Evolutionary conservation across 257 asterid genomes (phyloP), one percentile per base, ranked within the genome.

Genomic region (Anisodus acutangulus): DNA sequence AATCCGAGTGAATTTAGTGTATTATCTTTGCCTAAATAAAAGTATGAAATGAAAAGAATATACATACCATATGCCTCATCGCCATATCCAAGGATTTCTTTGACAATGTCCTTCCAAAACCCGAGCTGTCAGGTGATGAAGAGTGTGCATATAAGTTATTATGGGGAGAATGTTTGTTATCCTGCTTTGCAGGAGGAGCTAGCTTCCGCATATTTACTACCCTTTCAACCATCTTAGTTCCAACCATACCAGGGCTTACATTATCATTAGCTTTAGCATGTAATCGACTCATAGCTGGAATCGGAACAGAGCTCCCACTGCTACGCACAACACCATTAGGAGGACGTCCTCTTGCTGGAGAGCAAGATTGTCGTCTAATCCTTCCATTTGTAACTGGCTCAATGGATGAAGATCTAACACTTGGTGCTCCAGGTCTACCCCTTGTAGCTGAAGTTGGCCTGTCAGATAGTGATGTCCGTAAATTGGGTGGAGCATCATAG

Each of bases 71-170:
- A 16, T 86, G 88, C 84, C 88, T 83, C 74, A 86, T 86, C 57
- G 88, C 88, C 88, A 85, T 85, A 67, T 85, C 88, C 80, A 85
- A 72, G 68, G 88, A 85, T 66, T 85, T 85, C 83, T 86, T 86
- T 2, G 88, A 86, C 59, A 86, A 51, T 9, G 83, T 69, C 69
- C 88, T 83, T 78, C 88, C 88, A 83, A 86, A 86, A 16, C 88
- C 88, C 11, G 78, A 15, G 63, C 81, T 86, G 53, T 86, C 88
- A 26, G 70, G 84, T 13, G 88, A 82, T 53, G 84, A n/a, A 41
- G 84, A 82, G 78, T 86, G 84, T 31, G 80, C 83, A 54, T 84
- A 81, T 17, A 83, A 37, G 68, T 71, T 85, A 55, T 69, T 72
- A 63, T 43, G 41, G 47, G 81, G 80, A 22, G 83, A 79, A 41